Conservation (phyloP, 805 yeast genomes). For the Priceomyces haplophilus region DNA sequence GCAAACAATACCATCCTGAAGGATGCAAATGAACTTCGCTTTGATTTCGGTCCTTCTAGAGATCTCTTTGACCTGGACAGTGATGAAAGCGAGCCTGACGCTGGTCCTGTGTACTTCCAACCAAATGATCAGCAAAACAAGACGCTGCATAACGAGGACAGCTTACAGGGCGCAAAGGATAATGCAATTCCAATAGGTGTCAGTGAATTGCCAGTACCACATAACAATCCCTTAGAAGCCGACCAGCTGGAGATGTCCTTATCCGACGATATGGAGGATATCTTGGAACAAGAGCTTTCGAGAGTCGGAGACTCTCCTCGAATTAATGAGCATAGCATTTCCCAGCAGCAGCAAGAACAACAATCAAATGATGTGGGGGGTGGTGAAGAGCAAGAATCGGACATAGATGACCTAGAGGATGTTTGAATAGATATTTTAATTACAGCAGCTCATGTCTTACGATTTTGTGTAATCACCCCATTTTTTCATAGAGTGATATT, state of each 20-base stretch:
- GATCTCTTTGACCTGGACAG: slow-evolving; percentile 18
- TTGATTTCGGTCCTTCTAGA: slow-evolving; percentile 9
- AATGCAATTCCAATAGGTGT: not conserved
- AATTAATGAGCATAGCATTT: not conserved
- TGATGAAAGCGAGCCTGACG: slow-evolving; percentile 11
- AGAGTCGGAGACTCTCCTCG: not conserved
- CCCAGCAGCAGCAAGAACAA: not conserved
- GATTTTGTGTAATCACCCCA: too few species aligned
- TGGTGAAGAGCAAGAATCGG: slow-evolving; percentile 1
- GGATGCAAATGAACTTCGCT: slow-evolving; percentile 15
- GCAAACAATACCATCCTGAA: slow-evolving; percentile 23
- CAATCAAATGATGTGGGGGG: not conserved
- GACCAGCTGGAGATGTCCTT: not conserved
- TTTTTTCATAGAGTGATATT: too few species aligned
- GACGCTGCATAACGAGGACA: not conserved
- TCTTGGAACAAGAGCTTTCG: slow-evolving; percentile 1
- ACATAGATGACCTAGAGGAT: slow-evolving; percentile 4
- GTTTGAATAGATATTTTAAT: slow-evolving; percentile 1
- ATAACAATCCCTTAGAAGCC: not conserved
- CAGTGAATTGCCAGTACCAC: not conserved
- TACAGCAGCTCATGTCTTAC: too few species aligned
- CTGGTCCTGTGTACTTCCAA: slow-evolving; percentile 2
- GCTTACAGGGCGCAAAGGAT: not conserved
- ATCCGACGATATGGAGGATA: slow-evolving; percentile 2
- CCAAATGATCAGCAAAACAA: not conserved